These are phyloP conservation scores for Lentithecium fluviatile DNA, from an alignment of 495 filamentous ascomycete species.

Conservation along the genomic window DNA sequence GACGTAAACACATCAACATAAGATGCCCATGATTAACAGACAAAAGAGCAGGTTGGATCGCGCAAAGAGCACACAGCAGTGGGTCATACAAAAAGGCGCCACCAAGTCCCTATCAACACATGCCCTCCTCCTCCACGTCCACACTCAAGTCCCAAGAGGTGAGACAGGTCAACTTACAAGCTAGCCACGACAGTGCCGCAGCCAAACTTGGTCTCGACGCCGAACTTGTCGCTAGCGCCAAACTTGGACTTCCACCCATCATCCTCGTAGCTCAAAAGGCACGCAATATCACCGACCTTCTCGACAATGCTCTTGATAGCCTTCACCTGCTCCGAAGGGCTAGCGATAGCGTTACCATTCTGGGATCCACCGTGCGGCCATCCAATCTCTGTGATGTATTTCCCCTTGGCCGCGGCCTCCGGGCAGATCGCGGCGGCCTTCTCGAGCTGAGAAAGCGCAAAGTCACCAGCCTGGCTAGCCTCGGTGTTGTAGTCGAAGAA, in stretches of 20 bases:
- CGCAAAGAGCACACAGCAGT: background rate
- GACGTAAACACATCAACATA: background rate
- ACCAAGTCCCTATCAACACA: too few relatives aligned
- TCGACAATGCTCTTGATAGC: conserved; percentile 67
- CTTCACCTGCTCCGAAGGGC: conserved; percentile 61
- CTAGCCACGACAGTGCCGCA: conserved; percentile 6
- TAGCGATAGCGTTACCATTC: conserved; percentile 72
- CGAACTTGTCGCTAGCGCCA: conserved; percentile 51
- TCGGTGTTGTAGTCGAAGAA: conserved; percentile 77
- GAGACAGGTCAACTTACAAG: background rate
- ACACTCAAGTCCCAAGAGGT: too few relatives aligned
- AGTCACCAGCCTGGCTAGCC: conserved; percentile 66
- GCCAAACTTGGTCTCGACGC: conserved; percentile 75
- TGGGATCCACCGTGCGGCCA: conserved; percentile 72
- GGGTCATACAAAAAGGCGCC: background rate
- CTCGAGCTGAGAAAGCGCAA: conserved; percentile 65
- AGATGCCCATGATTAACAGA: background rate
- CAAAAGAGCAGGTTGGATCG: background rate
- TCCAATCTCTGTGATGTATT: conserved; percentile 82
- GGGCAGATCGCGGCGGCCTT: conserved; percentile 65
- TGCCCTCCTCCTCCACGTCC: too few relatives aligned
- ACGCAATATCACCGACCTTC: conserved; percentile 56
- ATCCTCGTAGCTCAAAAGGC: conserved; percentile 77
- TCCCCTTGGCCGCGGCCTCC: conserved; percentile 50
- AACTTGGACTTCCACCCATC: conserved; percentile 74